phyloP scores from a whole-genome alignment of 768 basidiomycete genomes.

The Agaricus sinodeliciosus region DNA sequence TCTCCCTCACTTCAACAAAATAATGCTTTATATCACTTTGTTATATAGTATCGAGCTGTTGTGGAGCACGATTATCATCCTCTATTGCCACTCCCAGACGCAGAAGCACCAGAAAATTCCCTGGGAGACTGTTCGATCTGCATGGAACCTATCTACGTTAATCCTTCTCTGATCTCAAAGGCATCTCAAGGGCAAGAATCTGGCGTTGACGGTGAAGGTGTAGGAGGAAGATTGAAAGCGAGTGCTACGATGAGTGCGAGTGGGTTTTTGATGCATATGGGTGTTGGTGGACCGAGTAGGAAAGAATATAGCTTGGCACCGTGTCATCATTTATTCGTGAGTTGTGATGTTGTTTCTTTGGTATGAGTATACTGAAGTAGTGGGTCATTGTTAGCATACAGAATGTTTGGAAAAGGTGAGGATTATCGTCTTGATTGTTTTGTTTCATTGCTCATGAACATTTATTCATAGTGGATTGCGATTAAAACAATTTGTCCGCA shows the following conservation, averaged over 20 bases:
- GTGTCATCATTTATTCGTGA: conserved; percentile 83
- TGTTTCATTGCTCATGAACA: conserved; percentile 8
- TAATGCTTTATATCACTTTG: background rate
- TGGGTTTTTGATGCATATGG: conserved; percentile 37
- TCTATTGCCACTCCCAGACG: conserved; percentile 58
- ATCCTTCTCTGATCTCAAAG: conserved; percentile 30
- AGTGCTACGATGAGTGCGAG: conserved; percentile 18
- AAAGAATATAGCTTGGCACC: conserved; percentile 82
- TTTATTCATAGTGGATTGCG: conserved; percentile 52
- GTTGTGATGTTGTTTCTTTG: conserved; percentile 21
- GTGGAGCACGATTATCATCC: conserved; percentile 86
- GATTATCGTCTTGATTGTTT: conserved; percentile 6
- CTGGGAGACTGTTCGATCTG: conserved; percentile 90
- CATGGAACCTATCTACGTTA: conserved; percentile 76
- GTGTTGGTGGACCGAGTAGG: conserved; percentile 35
- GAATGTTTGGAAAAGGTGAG: conserved; percentile 75
- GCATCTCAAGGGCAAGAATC: conserved; percentile 26
- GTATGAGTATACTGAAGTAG: background rate
- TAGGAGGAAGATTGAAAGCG: conserved; percentile 15
- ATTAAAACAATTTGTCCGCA: conserved; percentile 94
- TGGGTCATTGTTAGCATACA: conserved; percentile 52
- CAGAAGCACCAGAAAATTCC: conserved; percentile 69
- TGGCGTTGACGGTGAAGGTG: background rate
- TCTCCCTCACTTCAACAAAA: background rate
- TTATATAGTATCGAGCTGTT: conserved; percentile 46